Percentiles rank a stretch among this genome's conserved stretches.
These are phyloP conservation scores for Pichia sp. DNA, from an alignment of 1,139 yeast genomes.

Conservation along the genomic window DNA sequence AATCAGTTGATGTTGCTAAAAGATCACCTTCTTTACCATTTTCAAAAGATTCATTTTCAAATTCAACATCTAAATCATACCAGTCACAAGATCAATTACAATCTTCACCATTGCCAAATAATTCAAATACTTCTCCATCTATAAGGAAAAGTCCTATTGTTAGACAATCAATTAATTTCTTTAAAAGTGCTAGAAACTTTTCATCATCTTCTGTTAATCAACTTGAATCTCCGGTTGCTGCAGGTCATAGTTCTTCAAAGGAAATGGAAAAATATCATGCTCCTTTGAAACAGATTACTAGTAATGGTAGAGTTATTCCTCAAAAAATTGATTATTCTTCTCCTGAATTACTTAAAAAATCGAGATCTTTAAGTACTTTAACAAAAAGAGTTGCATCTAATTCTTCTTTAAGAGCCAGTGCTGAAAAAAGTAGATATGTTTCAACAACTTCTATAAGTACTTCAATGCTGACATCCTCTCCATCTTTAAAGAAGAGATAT, in stretches of 20 bases:
- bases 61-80: background rate
- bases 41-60: background rate
- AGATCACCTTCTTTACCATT: conserved; percentile 16
- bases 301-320: conserved; percentile 38
- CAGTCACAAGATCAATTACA: background rate
- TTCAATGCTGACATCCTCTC: conserved; percentile 39
- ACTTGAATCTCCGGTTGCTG: conserved; percentile 9
- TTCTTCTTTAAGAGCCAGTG: conserved; percentile 25
- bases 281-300: conserved; percentile 25
- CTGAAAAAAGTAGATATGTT: conserved; percentile 23
- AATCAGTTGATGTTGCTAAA: conserved; percentile 2
- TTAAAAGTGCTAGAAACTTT: conserved; percentile 22
- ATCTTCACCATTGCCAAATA: too few relatives aligned
- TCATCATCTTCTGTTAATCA: conserved; percentile 19
- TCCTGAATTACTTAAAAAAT: conserved; percentile 24
- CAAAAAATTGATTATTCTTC: conserved; percentile 34
- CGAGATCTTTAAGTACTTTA: conserved; percentile 30
- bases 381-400: conserved; percentile 28
- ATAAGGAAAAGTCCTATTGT: conserved; percentile 23
- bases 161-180: conserved; percentile 26
- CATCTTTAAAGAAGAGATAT: conserved; percentile 47
- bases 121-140: conserved; percentile 4
- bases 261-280: conserved; percentile 30
- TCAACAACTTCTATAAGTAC: conserved; percentile 25
- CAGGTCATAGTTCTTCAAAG: conserved; percentile 15